Conservation (phyloP, 208 protist species). For the Wallacemonas collosoma region DNA sequence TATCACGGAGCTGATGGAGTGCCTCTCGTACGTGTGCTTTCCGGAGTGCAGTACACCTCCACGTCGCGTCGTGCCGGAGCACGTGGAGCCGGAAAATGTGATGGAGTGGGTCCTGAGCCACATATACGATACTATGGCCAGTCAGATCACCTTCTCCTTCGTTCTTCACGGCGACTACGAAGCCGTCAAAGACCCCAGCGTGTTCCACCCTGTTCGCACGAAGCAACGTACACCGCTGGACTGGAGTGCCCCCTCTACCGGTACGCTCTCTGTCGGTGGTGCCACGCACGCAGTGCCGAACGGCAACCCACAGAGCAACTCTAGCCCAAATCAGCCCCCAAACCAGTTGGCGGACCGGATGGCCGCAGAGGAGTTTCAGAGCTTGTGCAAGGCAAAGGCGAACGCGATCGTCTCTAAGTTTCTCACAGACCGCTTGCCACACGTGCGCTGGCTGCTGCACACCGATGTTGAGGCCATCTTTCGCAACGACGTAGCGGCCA, state of each 20-base stretch:
- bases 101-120: slow-evolving; percentile 62
- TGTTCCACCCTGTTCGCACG: slow-evolving; percentile 31
- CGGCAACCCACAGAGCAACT: neutral
- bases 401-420: slow-evolving; percentile 58
- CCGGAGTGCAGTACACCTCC: slow-evolving; percentile 54
- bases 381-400: slow-evolving; percentile 36
- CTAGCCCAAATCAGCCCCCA: neutral
- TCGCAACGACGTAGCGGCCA: slow-evolving; percentile 61
- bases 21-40: slow-evolving; percentile 58
- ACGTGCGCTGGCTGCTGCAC: slow-evolving; percentile 63
- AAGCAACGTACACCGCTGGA: slow-evolving; percentile 37
- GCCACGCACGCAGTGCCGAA: neutral
- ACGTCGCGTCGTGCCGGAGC: slow-evolving; percentile 22
- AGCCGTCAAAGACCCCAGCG: slow-evolving; percentile 24
- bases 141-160: slow-evolving; percentile 56
- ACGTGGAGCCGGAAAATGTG: slow-evolving; percentile 29
- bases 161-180: slow-evolving; percentile 49
- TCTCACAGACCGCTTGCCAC: slow-evolving; percentile 45
- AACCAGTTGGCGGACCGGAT: slow-evolving; percentile 1
- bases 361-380: slow-evolving; percentile 25
- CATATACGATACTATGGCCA: slow-evolving; percentile 53
- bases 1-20: slow-evolving; percentile 56
- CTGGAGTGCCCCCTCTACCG: slow-evolving; percentile 32
- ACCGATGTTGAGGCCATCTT: slow-evolving; percentile 70
- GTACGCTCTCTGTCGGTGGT: slow-evolving; percentile 13